Base-by-base conservation (phyloP, 2,329 filamentous ascomycete species). In the Phaeosphaeriaceae sp. region DNA sequence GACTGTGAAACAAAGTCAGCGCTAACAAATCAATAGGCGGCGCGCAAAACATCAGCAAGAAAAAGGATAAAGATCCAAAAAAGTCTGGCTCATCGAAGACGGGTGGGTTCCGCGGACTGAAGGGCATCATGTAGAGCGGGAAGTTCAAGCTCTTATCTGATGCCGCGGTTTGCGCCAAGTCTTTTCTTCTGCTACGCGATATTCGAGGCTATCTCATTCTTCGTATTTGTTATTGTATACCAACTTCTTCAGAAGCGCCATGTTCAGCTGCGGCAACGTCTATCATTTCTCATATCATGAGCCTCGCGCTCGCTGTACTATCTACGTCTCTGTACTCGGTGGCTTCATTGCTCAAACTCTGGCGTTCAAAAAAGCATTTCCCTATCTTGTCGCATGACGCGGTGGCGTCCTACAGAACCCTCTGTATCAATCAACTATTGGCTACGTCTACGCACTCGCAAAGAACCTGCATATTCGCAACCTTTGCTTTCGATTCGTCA, bases 21-120 rank as follows among this genome's bases (percentile, higher is more conserved):
- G 56, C 67, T 76, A 64, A 75, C 49, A 50, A 56, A 49, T 64
- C 57, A 48, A 62, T 64, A 83, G 81, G 80, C 64, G 82, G 83
- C 48, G 83, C 81, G 42, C 85, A 86, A 68, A 84, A 86, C 66
- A 80, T 83, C 59, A 82, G 81, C 28, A 85, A 85, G 71, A 84
- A 86, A 64, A 84, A 84, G 61, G 80, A 82, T 54, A 81, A 83
- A 64, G 74, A 81, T 35, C 58, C 65, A 65, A 76, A 77, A 55
- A 77, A 84, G 55, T 80, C 81, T 60, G 82, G 85, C 64, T 59
- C 67, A 9, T 60, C 71, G 19, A 79, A 77, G 58, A 74, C 74
- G 5, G 76, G 77, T 13, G 77, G 69, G 28, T 79, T 80, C 57
- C 72, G 76, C 24, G 78, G 78, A n/a, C 63, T 80, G 49, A 78